Evolutionary conservation across 1,284 basidiomycete genomes (phyloP).

Genomic region (Agroathelia rolfsii): DNA sequence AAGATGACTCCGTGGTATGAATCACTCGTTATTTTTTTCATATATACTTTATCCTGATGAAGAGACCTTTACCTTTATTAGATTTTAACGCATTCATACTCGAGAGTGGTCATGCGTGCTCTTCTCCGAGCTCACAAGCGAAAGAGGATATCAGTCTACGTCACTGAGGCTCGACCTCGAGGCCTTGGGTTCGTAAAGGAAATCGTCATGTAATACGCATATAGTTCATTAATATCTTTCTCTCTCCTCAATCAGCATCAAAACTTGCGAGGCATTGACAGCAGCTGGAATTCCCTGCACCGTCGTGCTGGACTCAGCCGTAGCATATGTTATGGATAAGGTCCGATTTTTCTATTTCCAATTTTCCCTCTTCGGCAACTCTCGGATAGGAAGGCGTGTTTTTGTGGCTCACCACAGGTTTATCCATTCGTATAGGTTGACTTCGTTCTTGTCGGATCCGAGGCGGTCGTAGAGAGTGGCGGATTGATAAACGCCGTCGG

Average conservation of each 20-base stretch:
- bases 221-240: conserved; percentile 7
- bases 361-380: too few relatives aligned
- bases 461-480: conserved; percentile 94
- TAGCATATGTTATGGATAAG: conserved; percentile 94
- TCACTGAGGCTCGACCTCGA: conserved; percentile 89
- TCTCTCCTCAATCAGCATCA: conserved; percentile 45
- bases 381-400: conserved; percentile 9
- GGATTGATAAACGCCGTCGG: conserved; percentile 86
- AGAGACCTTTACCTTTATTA: conserved; percentile 21
- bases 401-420: conserved; percentile 72
- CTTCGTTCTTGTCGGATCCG: conserved; percentile 91
- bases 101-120: conserved; percentile 91
- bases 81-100: conserved; percentile 95
- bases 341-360: conserved; percentile 13
- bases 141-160: conserved; percentile 94
- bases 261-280: conserved; percentile 78
- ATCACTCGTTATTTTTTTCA: conserved; percentile 10
- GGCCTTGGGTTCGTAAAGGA: conserved; percentile 56
- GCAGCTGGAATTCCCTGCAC: conserved; percentile 89
- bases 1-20: conserved; percentile 84
- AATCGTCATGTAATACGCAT: conserved; percentile 7
- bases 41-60: conserved; percentile 15
- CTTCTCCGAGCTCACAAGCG: conserved; percentile 81
- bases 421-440: conserved; percentile 43
- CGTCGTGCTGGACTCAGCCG: conserved; percentile 91